Base-by-base conservation (phyloP, 2,329 filamentous ascomycete genomes). In the Xylariaceae sp. region DNA sequence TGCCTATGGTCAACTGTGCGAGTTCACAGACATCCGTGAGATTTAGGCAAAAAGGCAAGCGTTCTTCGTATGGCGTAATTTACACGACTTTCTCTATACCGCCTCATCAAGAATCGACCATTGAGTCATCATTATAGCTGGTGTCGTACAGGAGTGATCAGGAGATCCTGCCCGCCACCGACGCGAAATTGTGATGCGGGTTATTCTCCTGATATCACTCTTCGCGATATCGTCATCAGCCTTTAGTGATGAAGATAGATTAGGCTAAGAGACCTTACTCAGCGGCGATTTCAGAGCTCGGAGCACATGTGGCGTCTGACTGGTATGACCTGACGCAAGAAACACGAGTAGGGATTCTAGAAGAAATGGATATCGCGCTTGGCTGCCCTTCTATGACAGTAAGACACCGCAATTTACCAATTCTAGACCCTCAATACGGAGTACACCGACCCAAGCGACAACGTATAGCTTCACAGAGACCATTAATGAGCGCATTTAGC, bases 401-500 rank as follows among this genome's bases (percentile, higher is more conserved):
- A 4, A 18, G 15, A 13, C 10, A 13, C 27, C 60, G 60, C 30
- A 57, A 60, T 21, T 58, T 57, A 3, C 35, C 10, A 2, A 32
- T 57, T 15, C 51, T 49, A 10, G 54, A 62, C 27, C 36, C 46
- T 1, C 15, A 60, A 8, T 35, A 60, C 29, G 46, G 55, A 20
- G 6, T 61, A 56, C 10, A 53, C 55, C 4, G 64, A 66, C 20
- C 23, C 60, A 1, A 39, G 58, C 13, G 64, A 66, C 26, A 64
- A 61, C 64, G 4, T 66, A 66, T 41, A 61, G 64, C 3, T 57
- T 65, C 30, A 58, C 61, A 23, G 63, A 61, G 43, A 32, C 60
- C 2, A 32, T 62, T 10, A 52, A 57, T 18, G 55, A 60, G 9
- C 43, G 45, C 10, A 55, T 40, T 26, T 35, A 47, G 29, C 50